Evolutionary conservation across 495 filamentous ascomycete genomes (phyloP), one percentile per base, ranked within the genome.

Genomic region (Penicillium cosmopolitanum): DNA sequence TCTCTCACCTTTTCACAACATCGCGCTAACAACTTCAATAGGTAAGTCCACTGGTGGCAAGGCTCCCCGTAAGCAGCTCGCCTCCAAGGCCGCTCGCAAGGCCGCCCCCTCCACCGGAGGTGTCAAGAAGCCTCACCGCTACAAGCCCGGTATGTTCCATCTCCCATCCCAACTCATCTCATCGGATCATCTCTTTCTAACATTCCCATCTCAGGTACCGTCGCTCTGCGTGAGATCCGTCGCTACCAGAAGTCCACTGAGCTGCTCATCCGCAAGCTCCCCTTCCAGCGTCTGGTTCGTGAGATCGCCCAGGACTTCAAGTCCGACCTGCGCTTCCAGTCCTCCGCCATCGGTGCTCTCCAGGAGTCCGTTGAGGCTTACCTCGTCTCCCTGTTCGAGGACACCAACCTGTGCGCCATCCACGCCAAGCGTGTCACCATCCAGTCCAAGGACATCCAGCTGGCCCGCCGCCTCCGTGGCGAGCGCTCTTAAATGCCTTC

Each of bases 221-320:
- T 99, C 89, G 95, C 95, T 93, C 95, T 99, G 71, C 95, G 95
- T 94, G 95, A 99, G 85, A 99, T 99, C 78, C 96, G 95, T 93
- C 95, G 95, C 75, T 99, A 99, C 89, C 95, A 99, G 88, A 99
- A 99, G 88, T 97, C 93, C 68, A 99, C 95, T 72, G 95, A 99
- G 91, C 94, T 99, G 61, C 80, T 99, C 71, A 99, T 99, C 88
- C 95, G 95, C 88, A 99, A 99, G 92, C 92, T 99, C 70, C 95
- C 95, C 75, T 99, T 99, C 91, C 95, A 99, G 88, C 96, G 95
- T 84, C 86, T 99, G 73, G 95, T 99, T 63, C 95, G 95, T 90
- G 95, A 99, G 82, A 99, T 99, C 70, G 95, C 95, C 51, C 95
- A 99, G 80, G 95, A 99, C 84, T 99, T 98, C 92, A 99, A 99